Conservation (phyloP, 225 moss, liverwort and hornwort species). For the Takakia lepidozioides region DNA sequence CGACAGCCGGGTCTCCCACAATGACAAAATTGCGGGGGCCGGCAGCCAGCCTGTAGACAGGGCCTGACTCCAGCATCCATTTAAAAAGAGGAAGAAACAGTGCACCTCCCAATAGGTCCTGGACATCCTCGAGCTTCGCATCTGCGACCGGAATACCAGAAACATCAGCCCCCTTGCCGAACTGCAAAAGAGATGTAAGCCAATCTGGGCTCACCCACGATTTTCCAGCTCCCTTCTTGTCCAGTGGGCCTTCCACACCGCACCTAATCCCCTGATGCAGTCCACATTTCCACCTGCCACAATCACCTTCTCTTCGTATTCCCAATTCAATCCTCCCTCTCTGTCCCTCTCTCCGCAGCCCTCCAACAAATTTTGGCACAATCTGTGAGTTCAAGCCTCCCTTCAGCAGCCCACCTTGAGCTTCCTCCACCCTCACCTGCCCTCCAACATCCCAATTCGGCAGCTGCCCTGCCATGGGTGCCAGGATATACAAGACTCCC, state of each 20-base stretch:
- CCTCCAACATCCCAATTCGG: no score
- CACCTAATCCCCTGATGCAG: no score
- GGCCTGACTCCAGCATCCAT: slow-evolving; percentile 87
- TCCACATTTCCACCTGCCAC: no score
- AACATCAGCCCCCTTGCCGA: slow-evolving; percentile 61
- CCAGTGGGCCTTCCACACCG: slow-evolving; percentile 1
- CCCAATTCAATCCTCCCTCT: no score
- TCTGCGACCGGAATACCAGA: slow-evolving; percentile 75
- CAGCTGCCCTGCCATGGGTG: no score
- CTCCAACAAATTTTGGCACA: no score
- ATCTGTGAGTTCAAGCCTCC: no score
- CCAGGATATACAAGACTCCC: no score
- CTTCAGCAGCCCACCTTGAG: no score
- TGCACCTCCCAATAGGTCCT: slow-evolving; percentile 87
- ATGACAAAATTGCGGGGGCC: slow-evolving; percentile 94
- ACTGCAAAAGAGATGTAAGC: slow-evolving; percentile 52
- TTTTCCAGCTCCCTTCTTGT: slow-evolving; percentile 45
- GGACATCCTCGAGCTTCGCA: slow-evolving; percentile 93
- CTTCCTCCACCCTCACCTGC: no score
- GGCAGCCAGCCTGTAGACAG: slow-evolving; percentile 83
- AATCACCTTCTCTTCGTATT: no score
- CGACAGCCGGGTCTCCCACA: slow-evolving; percentile 81
- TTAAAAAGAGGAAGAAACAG: slow-evolving; percentile 93
- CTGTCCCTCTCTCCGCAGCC: no score
- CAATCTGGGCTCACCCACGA: slow-evolving; percentile 95